Evolutionary conservation across 1,139 yeast species (phyloP).

Genomic region (Magnusiomyces fungicola): DNA sequence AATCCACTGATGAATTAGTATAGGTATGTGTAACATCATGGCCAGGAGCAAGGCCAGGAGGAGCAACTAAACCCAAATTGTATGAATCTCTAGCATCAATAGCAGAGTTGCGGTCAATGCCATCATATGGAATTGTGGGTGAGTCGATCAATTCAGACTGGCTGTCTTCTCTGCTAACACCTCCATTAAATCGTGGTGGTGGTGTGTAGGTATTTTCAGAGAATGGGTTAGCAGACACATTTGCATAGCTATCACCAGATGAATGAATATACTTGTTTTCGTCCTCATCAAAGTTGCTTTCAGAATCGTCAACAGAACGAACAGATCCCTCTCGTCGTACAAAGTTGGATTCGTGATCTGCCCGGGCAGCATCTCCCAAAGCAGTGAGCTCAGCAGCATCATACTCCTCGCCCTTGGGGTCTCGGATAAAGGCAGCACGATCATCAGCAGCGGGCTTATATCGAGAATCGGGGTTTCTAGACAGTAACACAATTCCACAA

Average conservation of each 20-base stretch:
- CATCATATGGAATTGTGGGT: too few relatives aligned
- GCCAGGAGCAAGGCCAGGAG: background rate
- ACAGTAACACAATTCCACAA: slow-evolving; percentile 71
- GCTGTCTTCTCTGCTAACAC: too few relatives aligned
- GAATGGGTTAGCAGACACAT: slow-evolving; percentile 1
- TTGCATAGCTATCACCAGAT: too few relatives aligned
- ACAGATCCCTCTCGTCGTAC: background rate
- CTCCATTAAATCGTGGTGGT: background rate
- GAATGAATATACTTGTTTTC: background rate
- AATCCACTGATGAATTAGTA: background rate
- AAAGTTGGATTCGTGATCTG: slow-evolving; percentile 29
- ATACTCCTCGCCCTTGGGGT: slow-evolving; percentile 40
- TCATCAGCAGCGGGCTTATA: slow-evolving; percentile 94
- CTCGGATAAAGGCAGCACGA: slow-evolving; percentile 75
- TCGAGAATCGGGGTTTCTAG: slow-evolving; percentile 90
- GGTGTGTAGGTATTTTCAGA: background rate
- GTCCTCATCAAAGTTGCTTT: background rate
- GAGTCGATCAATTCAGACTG: too few relatives aligned
- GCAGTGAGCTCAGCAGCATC: slow-evolving; percentile 66
- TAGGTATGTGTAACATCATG: background rate
- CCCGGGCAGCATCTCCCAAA: slow-evolving; percentile 83
- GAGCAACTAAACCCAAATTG: background rate
- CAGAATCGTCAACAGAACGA: too few relatives aligned
- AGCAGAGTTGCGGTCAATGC: too few relatives aligned
- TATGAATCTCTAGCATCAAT: background rate